Base-by-base conservation (phyloP, 2,329 filamentous ascomycete species). In the Cercospora sp. region DNA sequence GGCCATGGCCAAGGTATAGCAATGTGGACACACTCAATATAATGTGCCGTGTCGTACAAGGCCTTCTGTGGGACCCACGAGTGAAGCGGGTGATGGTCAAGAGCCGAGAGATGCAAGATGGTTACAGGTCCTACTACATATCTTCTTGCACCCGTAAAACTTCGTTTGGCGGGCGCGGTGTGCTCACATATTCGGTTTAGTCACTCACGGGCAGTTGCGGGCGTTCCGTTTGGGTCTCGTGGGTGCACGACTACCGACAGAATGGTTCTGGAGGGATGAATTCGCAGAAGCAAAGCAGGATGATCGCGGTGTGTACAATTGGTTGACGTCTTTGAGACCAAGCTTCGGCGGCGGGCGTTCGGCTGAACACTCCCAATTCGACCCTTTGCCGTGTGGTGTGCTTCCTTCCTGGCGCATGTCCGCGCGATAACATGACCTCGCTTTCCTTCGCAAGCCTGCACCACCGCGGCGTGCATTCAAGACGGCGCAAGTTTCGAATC, bases 241-340 rank as follows among this genome's bases (percentile, higher is more conserved):
- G 49, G 34, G 49, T 28, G 49, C 49, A 16, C 49, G 49, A 55
- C 49, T 55, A 53, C 61, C 61, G 61, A 63, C 45, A 32, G 61
- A 55, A 30, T 32, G 61, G 61, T 55, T 37, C 24, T 53, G 43
- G 61, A 55, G 43, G 45, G 28, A 40, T 55, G 61, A 26, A 37
- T 16, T 24, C 12, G 49, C 24, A 55, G 49, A 30, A 55, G 49
- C 49, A 55, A 55, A 28, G 49, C 49, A 55, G 49, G 49, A 53
- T 24, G 49, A 28, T 53, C n/a, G 60, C 21, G 13, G 40, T 18
- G 60, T n/a, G 34, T 7, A 53, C 60, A n/a, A 62, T 62, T 62
- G 60, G 60, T 28, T 30, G 60, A 51, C 37, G 60, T 51, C 18
- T 16, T 45, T 21, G n/a, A n/a, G 18, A 12, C 10, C 40, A 62